These are phyloP conservation scores for Porphyra umbilicalis DNA, from an alignment of 31 red algal species.

Conservation along the genomic window DNA sequence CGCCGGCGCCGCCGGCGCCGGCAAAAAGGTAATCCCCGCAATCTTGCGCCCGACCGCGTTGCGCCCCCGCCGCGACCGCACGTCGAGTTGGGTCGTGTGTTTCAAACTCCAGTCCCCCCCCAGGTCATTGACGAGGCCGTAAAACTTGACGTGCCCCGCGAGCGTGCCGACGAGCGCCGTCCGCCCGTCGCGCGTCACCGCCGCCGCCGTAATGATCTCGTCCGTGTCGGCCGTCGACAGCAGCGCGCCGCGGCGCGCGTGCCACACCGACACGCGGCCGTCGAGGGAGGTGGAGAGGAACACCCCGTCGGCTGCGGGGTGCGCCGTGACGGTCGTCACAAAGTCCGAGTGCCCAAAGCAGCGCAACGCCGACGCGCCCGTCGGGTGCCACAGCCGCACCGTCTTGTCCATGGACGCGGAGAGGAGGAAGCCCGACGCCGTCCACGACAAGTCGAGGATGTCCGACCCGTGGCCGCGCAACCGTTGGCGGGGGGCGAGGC, in stretches of 20 bases:
- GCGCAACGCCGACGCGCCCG: constrained; percentile 30
- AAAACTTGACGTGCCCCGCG: constrained; percentile 69
- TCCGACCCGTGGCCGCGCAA: constrained; percentile 56
- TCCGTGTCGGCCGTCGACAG: constrained; percentile 35
- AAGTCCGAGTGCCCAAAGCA: constrained; percentile 62
- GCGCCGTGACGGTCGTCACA: constrained; percentile 65
- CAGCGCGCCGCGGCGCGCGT: constrained; percentile 47
- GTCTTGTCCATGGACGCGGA: constrained; percentile 68
- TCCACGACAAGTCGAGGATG: constrained; percentile 58
- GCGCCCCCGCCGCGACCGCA: constrained; percentile 55
- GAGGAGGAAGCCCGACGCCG: constrained; percentile 65
- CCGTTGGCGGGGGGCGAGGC: constrained; percentile 8
- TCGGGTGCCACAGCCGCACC: constrained; percentile 76
- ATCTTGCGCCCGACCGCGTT: constrained; percentile 76
- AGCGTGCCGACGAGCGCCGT: constrained; percentile 66
- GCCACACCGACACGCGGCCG: constrained; percentile 65
- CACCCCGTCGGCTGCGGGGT: constrained; percentile 65
- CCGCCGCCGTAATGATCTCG: constrained; percentile 62
- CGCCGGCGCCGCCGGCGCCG: neutral
- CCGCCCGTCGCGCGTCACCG: constrained; percentile 71
- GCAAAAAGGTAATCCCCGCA: constrained; percentile 56
- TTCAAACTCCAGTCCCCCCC: constrained; percentile 64
- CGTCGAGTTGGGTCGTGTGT: constrained; percentile 71
- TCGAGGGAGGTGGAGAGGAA: constrained; percentile 61
- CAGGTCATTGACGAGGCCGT: constrained; percentile 60